Conservation (phyloP, 768 basidiomycete genomes). For the Clathrus columnatus region DNA sequence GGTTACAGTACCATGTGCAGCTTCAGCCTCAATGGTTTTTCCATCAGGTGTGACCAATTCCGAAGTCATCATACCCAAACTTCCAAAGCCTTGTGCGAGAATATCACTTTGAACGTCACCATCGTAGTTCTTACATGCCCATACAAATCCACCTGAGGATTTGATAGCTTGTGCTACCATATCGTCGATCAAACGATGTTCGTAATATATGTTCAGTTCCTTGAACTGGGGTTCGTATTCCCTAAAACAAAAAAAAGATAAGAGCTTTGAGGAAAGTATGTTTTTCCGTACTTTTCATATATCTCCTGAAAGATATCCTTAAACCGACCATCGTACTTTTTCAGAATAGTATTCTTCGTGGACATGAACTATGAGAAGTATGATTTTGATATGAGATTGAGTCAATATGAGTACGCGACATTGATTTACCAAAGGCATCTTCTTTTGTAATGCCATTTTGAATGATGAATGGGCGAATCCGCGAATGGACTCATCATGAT, state of each 20-base stretch:
- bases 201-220: constrained; percentile 71
- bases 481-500: constrained; percentile 92
- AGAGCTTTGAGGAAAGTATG: too few species aligned
- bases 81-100: constrained; percentile 95
- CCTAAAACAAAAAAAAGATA: too few species aligned
- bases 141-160: constrained; percentile 85
- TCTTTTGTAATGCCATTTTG: constrained; percentile 77
- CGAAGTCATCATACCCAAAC: constrained; percentile 95
- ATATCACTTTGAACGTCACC: constrained; percentile 89
- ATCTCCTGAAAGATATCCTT: constrained; percentile 99
- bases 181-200: constrained; percentile 95
- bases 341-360: constrained; percentile 95
- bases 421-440: constrained; percentile 32
- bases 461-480: constrained; percentile 98
- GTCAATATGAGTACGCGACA: neutral
- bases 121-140: constrained; percentile 61
- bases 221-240: constrained; percentile 69
- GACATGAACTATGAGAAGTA: constrained; percentile 67
- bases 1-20: constrained; percentile 93
- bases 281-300: constrained; percentile 68
- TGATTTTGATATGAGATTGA: neutral
- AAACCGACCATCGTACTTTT: constrained; percentile 98
- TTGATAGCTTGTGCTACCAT: constrained; percentile 99
- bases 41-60: constrained; percentile 96
- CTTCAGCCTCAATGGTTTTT: constrained; percentile 86